Evolutionary conservation across 2,329 filamentous ascomycete species (phyloP).

Genomic region (Fusarium redolens): DNA sequence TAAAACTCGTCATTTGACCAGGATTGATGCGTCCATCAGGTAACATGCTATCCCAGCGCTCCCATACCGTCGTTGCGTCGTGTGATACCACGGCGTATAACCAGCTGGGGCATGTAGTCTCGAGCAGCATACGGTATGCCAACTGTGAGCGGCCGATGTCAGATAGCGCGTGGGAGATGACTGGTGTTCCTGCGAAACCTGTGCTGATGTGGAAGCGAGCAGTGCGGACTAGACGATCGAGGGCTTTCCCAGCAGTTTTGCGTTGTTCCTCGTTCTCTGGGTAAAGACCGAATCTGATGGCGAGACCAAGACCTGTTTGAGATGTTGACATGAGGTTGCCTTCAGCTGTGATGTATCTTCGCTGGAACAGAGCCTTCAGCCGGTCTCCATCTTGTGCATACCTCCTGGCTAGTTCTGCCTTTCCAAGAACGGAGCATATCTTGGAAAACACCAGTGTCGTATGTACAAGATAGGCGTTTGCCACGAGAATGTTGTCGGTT

Average conservation of each 20-base stretch:
- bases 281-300: not conserved
- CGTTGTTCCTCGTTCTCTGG: not conserved
- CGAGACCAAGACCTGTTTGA: not conserved
- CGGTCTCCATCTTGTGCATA: accelerated
- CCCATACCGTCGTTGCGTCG: not conserved
- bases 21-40: not conserved
- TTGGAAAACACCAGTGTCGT: not conserved
- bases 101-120: not conserved
- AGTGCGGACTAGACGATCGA: not conserved
- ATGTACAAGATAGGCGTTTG: not conserved
- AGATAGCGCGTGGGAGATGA: not conserved
- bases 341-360: not conserved
- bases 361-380: accelerated
- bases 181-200: not conserved
- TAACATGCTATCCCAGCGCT: not conserved
- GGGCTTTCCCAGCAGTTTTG: accelerated
- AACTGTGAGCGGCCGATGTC: not conserved
- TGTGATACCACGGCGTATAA: not conserved
- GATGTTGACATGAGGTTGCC: not conserved
- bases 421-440: not conserved
- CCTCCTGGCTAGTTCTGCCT: not conserved
- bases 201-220: not conserved
- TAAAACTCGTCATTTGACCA: not conserved
- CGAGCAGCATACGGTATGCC: not conserved
- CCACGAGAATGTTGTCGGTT: not conserved